These are phyloP conservation scores for Hypoxylon fragiforme DNA, from an alignment of 495 filamentous ascomycete species.

Conservation along the genomic window DNA sequence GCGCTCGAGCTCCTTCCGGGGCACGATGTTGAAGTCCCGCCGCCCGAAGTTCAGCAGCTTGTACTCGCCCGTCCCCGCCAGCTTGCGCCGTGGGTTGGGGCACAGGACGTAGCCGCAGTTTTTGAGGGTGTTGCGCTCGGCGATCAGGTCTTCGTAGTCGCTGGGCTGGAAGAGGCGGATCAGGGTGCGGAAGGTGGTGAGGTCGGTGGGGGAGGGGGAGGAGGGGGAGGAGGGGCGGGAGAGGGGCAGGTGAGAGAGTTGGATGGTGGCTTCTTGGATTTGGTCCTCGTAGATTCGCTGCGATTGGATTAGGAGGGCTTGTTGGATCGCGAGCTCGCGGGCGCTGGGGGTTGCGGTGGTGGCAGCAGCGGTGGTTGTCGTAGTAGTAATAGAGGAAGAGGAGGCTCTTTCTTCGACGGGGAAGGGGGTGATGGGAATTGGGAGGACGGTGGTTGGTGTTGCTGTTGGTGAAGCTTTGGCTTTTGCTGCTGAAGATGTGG, in stretches of 20 bases:
- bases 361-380: slow-evolving; percentile 19
- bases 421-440: slow-evolving; percentile 33
- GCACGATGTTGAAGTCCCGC: slow-evolving; percentile 56
- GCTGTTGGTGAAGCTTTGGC: slow-evolving; percentile 35
- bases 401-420: slow-evolving; percentile 7
- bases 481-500: slow-evolving; percentile 11
- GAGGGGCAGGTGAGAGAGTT: slow-evolving; percentile 67
- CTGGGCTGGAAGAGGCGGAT: slow-evolving; percentile 74
- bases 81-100: slow-evolving; percentile 54
- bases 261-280: slow-evolving; percentile 62
- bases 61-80: slow-evolving; percentile 49
- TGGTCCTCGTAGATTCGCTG: slow-evolving; percentile 70
- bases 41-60: slow-evolving; percentile 51
- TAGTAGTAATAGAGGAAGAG: too few relatives aligned
- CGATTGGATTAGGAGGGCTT: slow-evolving; percentile 76
- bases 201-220: slow-evolving; percentile 61
- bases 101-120: slow-evolving; percentile 86
- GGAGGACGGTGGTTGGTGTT: slow-evolving; percentile 34
- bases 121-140: slow-evolving; percentile 79
- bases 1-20: slow-evolving; percentile 70
- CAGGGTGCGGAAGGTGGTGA: slow-evolving; percentile 56
- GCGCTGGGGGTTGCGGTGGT: slow-evolving; percentile 36
- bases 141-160: slow-evolving; percentile 84
- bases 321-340: slow-evolving; percentile 70
- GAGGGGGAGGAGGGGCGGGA: slow-evolving; percentile 46